phyloP scores from a whole-genome alignment of 2,329 filamentous ascomycete genomes.

The Monilinia fructigena region DNA sequence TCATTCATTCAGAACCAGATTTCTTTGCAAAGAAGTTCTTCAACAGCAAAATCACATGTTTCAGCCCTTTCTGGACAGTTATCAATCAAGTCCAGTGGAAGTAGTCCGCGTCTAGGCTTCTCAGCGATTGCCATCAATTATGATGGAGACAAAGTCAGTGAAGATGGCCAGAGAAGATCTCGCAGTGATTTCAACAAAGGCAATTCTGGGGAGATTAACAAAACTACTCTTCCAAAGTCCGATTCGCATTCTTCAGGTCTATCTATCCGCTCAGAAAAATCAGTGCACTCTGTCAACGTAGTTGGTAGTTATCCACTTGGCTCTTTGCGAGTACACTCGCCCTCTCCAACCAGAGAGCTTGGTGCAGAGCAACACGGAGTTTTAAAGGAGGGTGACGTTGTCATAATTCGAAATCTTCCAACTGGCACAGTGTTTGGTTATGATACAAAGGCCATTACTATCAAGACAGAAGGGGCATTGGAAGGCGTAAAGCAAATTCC shows the following conservation, averaged over 20 bases:
- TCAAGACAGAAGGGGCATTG: constrained; percentile 51
- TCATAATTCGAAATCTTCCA: constrained; percentile 54
- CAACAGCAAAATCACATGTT: constrained; percentile 29
- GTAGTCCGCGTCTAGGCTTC: constrained; percentile 21
- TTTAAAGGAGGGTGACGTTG: constrained; percentile 47
- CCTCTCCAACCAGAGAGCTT: constrained; percentile 31
- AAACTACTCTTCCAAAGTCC: constrained; percentile 33
- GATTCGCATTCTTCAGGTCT: constrained; percentile 27
- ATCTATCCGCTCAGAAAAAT: constrained; percentile 31
- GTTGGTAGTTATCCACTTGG: constrained; percentile 45
- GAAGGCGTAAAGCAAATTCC: constrained; percentile 56
- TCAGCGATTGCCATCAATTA: constrained; percentile 21
- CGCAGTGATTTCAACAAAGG: constrained; percentile 26
- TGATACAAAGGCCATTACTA: constrained; percentile 45
- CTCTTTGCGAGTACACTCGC: constrained; percentile 44
- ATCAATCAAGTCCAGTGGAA: constrained; percentile 33
- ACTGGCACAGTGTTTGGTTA: constrained; percentile 35
- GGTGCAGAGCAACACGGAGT: constrained; percentile 28
- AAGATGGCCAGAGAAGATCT: constrained; percentile 25
- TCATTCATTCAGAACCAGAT: constrained; percentile 36
- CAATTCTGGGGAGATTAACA: constrained; percentile 24
- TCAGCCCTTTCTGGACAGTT: constrained; percentile 31
- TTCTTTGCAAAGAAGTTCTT: constrained; percentile 33
- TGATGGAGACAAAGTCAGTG: constrained; percentile 21
- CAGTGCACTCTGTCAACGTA: constrained; percentile 39